phyloP scores from a whole-genome alignment of 1,139 yeast genomes.

The Pichia sp. region DNA sequence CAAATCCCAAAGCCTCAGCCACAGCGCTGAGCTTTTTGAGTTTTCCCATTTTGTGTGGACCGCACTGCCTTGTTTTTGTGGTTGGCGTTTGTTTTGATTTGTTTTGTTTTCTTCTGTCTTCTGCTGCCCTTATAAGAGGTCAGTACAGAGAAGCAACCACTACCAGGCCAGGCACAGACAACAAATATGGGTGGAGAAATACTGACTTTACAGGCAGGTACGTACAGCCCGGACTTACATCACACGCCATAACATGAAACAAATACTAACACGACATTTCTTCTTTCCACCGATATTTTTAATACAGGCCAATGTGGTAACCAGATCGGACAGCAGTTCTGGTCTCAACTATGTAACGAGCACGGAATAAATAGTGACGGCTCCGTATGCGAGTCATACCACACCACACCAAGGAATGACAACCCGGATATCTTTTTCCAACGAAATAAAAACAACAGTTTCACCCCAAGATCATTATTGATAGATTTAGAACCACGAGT shows the following conservation, averaged over 20 bases:
- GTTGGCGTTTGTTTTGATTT: not conserved
- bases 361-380: slow-evolving; percentile 88
- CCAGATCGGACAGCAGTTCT: slow-evolving; percentile 90
- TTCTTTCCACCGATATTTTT: slow-evolving; percentile 27
- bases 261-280: not conserved
- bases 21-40: too few species aligned
- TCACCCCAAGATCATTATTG: slow-evolving; percentile 84
- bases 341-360: slow-evolving; percentile 87
- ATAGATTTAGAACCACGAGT: slow-evolving; percentile 94
- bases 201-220: slow-evolving; percentile 61
- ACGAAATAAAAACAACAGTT: slow-evolving; percentile 69
- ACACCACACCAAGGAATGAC: slow-evolving; percentile 49
- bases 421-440: slow-evolving; percentile 85
- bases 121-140: too few species aligned
- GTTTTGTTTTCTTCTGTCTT: not conserved
- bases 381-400: slow-evolving; percentile 36
- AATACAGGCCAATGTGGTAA: slow-evolving; percentile 88
- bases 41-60: too few species aligned
- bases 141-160: not conserved
- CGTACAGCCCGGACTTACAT: too few species aligned
- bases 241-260: too few species aligned
- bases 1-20: too few species aligned
- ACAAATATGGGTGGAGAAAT: slow-evolving; percentile 58
- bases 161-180: too few species aligned
- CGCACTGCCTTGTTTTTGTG: too few species aligned